phyloP scores from a whole-genome alignment of 176 grass and related monocot genomes.

The Poa annua region DNA sequence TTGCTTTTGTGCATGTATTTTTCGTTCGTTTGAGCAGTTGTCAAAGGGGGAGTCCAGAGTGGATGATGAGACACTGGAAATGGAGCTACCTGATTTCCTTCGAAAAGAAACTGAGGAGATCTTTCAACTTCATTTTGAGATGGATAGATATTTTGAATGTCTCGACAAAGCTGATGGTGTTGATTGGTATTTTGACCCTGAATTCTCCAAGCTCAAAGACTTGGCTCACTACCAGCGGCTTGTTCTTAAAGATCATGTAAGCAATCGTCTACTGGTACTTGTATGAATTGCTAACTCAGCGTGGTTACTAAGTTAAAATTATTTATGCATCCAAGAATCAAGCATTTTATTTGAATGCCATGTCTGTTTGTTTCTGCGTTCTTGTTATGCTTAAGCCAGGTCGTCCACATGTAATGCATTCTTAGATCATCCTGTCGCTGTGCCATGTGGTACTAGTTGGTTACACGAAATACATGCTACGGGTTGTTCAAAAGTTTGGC shows the following conservation, averaged over 20 bases:
- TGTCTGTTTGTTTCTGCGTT: neutral
- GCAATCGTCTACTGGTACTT: neutral
- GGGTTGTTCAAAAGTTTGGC: neutral
- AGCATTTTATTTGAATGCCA: neutral
- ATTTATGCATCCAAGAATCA: neutral
- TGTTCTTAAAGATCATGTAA: neutral
- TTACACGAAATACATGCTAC: neutral
- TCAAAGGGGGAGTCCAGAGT: neutral
- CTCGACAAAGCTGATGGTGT: neutral
- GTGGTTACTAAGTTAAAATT: neutral
- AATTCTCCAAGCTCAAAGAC: neutral
- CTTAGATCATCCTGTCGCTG: neutral
- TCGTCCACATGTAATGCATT: neutral
- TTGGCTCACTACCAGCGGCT: neutral
- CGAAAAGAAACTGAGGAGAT: no score
- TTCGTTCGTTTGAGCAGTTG: neutral
- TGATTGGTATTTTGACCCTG: neutral
- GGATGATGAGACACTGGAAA: neutral
- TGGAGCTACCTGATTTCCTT: neutral
- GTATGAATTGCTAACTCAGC: neutral
- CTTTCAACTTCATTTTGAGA: neutral
- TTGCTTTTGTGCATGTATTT: neutral
- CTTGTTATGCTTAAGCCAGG: neutral
- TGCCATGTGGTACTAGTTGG: neutral
- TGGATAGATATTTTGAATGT: neutral